These are phyloP conservation scores for Fusarium sp. DNA, from an alignment of 2,329 filamentous ascomycete species.

Conservation along the genomic window DNA sequence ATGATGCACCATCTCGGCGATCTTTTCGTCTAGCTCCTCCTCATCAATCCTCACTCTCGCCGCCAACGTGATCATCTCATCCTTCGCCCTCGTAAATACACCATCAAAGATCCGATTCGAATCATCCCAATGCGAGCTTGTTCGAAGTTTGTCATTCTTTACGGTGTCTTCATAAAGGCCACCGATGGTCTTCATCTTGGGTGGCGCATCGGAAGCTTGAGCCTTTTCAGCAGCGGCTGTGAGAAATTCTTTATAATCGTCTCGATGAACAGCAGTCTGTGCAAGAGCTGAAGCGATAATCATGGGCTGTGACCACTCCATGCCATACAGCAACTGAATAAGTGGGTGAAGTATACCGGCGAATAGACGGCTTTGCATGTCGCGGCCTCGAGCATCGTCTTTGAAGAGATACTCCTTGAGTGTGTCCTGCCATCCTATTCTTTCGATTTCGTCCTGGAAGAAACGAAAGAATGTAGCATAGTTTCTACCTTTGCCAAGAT, in stretches of 20 bases:
- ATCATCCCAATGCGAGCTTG: slow-evolving; percentile 58
- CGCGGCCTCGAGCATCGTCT: slow-evolving; percentile 69
- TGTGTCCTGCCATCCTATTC: slow-evolving; percentile 65
- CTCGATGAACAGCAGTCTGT: slow-evolving; percentile 74
- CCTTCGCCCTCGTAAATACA: slow-evolving; percentile 67
- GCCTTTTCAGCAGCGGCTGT: slow-evolving; percentile 55
- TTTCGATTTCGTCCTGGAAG: slow-evolving; percentile 77
- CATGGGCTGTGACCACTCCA: slow-evolving; percentile 84
- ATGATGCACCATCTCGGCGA: slow-evolving; percentile 73
- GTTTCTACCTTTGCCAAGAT: slow-evolving; percentile 67
- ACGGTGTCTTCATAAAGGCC: slow-evolving; percentile 68
- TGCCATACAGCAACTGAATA: slow-evolving; percentile 84
- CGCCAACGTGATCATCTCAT: slow-evolving; percentile 69
- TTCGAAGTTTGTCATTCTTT: slow-evolving; percentile 62
- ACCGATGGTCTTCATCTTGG: slow-evolving; percentile 45
- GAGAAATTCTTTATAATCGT: slow-evolving; percentile 64
- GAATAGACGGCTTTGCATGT: slow-evolving; percentile 74
- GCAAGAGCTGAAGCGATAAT: slow-evolving; percentile 83
- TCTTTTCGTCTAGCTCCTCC: slow-evolving; percentile 63
- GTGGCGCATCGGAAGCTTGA: neutral
- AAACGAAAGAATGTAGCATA: slow-evolving; percentile 81
- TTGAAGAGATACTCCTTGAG: slow-evolving; percentile 75
- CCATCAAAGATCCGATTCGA: slow-evolving; percentile 74
- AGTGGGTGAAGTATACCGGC: slow-evolving; percentile 67
- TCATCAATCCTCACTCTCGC: slow-evolving; percentile 64